These are phyloP conservation scores for Amanita molliuscula DNA, from an alignment of 768 basidiomycete species.

Conservation along the genomic window DNA sequence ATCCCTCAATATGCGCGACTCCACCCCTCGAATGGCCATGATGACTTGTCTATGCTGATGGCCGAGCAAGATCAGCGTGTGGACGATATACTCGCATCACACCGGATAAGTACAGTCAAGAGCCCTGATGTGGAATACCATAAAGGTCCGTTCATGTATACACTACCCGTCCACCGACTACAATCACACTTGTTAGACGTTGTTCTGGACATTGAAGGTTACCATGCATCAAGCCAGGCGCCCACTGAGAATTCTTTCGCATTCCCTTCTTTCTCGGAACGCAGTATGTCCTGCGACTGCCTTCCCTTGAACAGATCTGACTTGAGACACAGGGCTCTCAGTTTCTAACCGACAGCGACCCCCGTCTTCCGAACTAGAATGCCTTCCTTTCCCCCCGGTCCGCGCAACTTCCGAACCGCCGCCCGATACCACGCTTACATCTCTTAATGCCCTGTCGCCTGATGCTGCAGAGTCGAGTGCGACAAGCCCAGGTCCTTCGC, in stretches of 20 bases:
- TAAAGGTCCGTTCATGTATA: background rate
- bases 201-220: constrained; percentile 76
- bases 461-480: background rate
- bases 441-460: background rate
- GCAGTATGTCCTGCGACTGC: background rate
- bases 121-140: constrained; percentile 35
- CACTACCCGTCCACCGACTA: background rate
- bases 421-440: constrained; percentile 25
- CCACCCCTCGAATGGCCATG: background rate
- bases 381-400: constrained; percentile 16
- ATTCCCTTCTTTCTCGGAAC: constrained; percentile 1
- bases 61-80: constrained; percentile 31
- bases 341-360: background rate
- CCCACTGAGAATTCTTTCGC: constrained; percentile 20
- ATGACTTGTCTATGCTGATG: constrained; percentile 19
- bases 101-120: background rate
- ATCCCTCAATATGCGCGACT: constrained; percentile 14
- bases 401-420: constrained; percentile 58
- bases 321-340: constrained; percentile 9
- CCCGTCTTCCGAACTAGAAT: background rate
- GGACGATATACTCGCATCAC: constrained; percentile 29
- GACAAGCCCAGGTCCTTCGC: constrained; percentile 6
- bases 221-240: constrained; percentile 37
- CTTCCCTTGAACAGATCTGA: background rate
- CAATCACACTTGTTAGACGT: constrained; percentile 38